Evolutionary conservation across 306 rosid genomes (phyloP), one percentile per base, ranked within the genome.

Genomic region (Fragaria ananassa): DNA sequence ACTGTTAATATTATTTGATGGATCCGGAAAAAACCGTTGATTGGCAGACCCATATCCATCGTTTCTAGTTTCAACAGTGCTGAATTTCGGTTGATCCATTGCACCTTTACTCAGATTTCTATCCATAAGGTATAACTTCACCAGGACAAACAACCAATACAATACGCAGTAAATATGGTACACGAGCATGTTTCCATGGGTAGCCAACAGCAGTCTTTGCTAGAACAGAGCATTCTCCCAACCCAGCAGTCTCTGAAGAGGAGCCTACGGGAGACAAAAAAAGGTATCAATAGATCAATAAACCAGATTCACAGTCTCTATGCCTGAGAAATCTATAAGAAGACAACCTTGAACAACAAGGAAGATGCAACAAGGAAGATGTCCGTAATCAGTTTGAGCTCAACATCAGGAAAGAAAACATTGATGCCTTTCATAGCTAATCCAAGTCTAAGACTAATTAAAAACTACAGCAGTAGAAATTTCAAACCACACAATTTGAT

Each of bases 41-140:
- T 81, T 85, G 54, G 85, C 76, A 56, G 88, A 71, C 75, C 80
- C 88, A 71, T 80, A 77, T 73, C 83, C 87, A 65, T 88, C 89
- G 49, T 82, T 89, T 81, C 89, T 85, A 67, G 82, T 79, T 53
- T 91, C 97, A 83, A 63, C 80, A 65, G 72, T 64, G 79, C 72
- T 82, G 87, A 51, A 79, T 57, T 83, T 82, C 5, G 74, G 81
- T 54, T 88, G 91, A 73, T 84, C 82, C 66, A 74, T 81, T 37
- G 70, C 60, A 58, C 76, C 71, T 79, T 47, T 72, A 62, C 77
- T 76, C 50, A 61, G n/a, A 78, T 78, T 74, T 64, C 66, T 70
- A 70, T 82, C 82, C 82, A 74, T 78, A 15, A 14, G 4, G 53
- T 51, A 72, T 56, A 78, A 74, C 51, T 53, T 74, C 68, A 74